Evolutionary conservation across 257 asterid species (phyloP), one percentile per base, ranked within the genome.

Genomic region (Salvia splendens): DNA sequence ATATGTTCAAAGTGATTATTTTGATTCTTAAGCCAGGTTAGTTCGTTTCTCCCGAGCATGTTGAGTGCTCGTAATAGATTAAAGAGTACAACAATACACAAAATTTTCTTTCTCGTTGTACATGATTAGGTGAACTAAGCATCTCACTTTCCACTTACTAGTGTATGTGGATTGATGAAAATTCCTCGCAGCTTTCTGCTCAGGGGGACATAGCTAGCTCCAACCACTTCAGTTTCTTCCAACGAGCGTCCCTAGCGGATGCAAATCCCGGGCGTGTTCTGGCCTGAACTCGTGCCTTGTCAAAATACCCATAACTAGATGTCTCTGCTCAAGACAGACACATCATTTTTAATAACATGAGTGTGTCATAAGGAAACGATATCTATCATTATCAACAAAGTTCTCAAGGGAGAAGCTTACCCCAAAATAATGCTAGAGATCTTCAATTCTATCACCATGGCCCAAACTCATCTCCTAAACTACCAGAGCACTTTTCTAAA

Each of bases 251-350:
- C 65, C n/a, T n/a, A n/a, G n/a, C n/a, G n/a, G n/a, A n/a, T n/a
- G n/a, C n/a, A n/a, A n/a, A n/a, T n/a, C n/a, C n/a, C n/a, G n/a
- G n/a, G 84, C 73, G 61, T 90, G 90, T 64, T 86, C 88, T 35
- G 95, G 96, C 84, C 80, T 85, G 86, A 93, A 90, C 72, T 93
- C 98, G 43, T 93, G 98, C 80, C 96, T 83, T 0, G 98, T 90
- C 79, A 93, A 55, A 76, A n/a, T n/a, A 93, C 97, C 97, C 69
- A 90, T 95, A 9, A 86, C 91, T 46, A 97, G 97, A 60, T 72
- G 64, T 68, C 90, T 69, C 98, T 93, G 96, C 76, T 71, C 58
- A 38, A n/a, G n/a, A n/a, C n/a, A n/a, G n/a, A n/a, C n/a, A n/a
- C n/a, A n/a, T n/a, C n/a, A n/a, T n/a, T n/a, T n/a, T n/a, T n/a